A percentile compares a stretch with the other conserved stretches of the same genome.
Conservation (phyloP, 1,139 yeast genomes). For the Candida sojae region DNA sequence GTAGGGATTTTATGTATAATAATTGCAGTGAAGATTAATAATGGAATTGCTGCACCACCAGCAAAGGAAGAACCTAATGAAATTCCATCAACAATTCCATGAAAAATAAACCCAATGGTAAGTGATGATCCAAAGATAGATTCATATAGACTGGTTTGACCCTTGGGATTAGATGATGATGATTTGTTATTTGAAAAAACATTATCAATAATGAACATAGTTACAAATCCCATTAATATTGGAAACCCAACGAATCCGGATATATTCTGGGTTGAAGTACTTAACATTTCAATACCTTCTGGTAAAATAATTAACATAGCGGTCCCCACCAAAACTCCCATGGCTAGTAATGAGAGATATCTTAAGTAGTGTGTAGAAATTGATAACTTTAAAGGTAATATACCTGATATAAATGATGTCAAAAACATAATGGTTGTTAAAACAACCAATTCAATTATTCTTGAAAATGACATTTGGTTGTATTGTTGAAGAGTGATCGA, state of each 20-base stretch:
- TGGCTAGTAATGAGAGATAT: slow-evolving; percentile 48
- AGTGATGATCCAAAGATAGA: slow-evolving; percentile 38
- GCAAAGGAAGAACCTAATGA: slow-evolving; percentile 66
- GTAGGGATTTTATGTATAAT: slow-evolving; percentile 78
- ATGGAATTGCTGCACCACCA: slow-evolving; percentile 44
- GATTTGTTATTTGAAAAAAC: slow-evolving; percentile 16
- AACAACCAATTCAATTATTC: slow-evolving; percentile 8
- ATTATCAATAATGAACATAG: slow-evolving; percentile 54
- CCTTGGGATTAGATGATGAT: not conserved
- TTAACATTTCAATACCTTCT: slow-evolving; percentile 61
- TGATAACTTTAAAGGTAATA: slow-evolving; percentile 29
- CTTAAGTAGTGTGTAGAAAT: slow-evolving; percentile 15
- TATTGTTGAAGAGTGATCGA: too few species aligned
- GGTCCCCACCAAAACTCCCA: slow-evolving; percentile 67
- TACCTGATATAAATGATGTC: slow-evolving; percentile 34
- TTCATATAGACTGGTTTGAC: slow-evolving; percentile 17
- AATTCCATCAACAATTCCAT: slow-evolving; percentile 74
- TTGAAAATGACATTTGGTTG: not conserved
- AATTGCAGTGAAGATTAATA: slow-evolving; percentile 59
- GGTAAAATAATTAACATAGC: slow-evolving; percentile 68
- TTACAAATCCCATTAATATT: slow-evolving; percentile 49
- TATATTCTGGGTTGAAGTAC: slow-evolving; percentile 20
- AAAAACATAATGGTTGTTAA: slow-evolving; percentile 26
- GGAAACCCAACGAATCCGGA: slow-evolving; percentile 29
- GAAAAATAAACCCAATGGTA: slow-evolving; percentile 65